phyloP scores from a whole-genome alignment of 805 yeast genomes.

The Candida oleophila region DNA sequence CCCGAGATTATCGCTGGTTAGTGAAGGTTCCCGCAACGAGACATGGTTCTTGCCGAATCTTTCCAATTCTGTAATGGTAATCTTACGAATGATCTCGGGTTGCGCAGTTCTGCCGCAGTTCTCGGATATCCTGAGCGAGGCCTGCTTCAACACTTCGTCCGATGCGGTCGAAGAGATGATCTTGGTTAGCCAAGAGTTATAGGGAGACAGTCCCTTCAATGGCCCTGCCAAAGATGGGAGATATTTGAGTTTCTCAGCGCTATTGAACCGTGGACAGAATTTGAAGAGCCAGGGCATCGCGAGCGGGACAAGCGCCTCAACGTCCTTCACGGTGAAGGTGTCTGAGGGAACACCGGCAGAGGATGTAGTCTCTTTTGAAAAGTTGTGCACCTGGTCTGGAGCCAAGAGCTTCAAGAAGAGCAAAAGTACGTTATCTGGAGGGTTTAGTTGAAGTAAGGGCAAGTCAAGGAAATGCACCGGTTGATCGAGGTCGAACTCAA shows the following conservation, averaged over 20 bases:
- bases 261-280: constrained; percentile 32
- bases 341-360: constrained; percentile 18
- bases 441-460: constrained; percentile 47
- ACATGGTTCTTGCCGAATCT: constrained; percentile 19
- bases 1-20: constrained; percentile 85
- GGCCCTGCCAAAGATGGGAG: constrained; percentile 27
- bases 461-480: constrained; percentile 58
- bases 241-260: constrained; percentile 17
- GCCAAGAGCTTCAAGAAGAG: constrained; percentile 48
- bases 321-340: constrained; percentile 23
- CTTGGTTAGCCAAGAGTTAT: constrained; percentile 49
- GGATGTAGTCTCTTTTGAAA: constrained; percentile 23
- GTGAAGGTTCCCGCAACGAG: constrained; percentile 71
- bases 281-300: constrained; percentile 43
- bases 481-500: constrained; percentile 15
- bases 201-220: constrained; percentile 32
- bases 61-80: constrained; percentile 43
- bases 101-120: constrained; percentile 83
- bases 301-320: constrained; percentile 20
- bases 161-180: constrained; percentile 47
- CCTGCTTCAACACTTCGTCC: constrained; percentile 46
- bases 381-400: constrained; percentile 52
- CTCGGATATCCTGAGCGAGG: constrained; percentile 71
- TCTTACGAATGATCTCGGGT: constrained; percentile 64
- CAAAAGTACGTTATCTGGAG: constrained; percentile 46